phyloP scores from a whole-genome alignment of 306 rosid genomes.

The Delonix regia region DNA sequence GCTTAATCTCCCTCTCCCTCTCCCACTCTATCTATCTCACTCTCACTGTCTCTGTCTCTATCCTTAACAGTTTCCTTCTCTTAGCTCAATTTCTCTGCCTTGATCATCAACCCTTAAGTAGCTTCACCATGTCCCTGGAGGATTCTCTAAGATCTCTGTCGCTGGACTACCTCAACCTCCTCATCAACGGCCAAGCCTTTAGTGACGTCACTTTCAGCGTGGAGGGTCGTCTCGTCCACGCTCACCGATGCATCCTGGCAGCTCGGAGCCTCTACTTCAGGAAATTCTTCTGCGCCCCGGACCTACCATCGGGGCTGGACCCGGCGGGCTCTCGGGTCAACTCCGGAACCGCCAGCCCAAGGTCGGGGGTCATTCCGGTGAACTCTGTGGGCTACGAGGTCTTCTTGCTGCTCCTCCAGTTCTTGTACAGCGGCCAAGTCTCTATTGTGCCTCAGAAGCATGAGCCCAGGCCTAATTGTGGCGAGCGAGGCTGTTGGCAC shows the following conservation, averaged over 20 bases:
- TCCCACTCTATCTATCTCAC: neutral
- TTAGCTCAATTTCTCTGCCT: neutral
- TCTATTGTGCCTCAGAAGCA: conserved; percentile 78
- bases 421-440: conserved; percentile 75
- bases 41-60: neutral
- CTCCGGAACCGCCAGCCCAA: conserved; percentile 33
- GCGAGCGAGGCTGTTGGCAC: conserved; percentile 97
- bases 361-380: conserved; percentile 76
- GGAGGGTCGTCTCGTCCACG: conserved; percentile 91
- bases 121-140: conserved; percentile 58
- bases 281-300: conserved; percentile 94
- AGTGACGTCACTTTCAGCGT: conserved; percentile 99
- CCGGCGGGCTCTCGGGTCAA: conserved; percentile 45
- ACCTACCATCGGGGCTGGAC: conserved; percentile 61
- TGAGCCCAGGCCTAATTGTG: conserved; percentile 83
- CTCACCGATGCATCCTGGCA: conserved; percentile 90
- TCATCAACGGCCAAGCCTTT: conserved; percentile 98
- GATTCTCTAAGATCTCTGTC: conserved; percentile 91
- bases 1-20: neutral
- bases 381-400: conserved; percentile 92
- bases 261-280: conserved; percentile 92
- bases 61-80: conserved; percentile 26
- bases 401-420: conserved; percentile 65
- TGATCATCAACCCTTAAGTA: conserved; percentile 42
- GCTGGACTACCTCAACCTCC: conserved; percentile 79